phyloP scores from a whole-genome alignment of 140 eudicot species.

The Anethum foeniculum region DNA sequence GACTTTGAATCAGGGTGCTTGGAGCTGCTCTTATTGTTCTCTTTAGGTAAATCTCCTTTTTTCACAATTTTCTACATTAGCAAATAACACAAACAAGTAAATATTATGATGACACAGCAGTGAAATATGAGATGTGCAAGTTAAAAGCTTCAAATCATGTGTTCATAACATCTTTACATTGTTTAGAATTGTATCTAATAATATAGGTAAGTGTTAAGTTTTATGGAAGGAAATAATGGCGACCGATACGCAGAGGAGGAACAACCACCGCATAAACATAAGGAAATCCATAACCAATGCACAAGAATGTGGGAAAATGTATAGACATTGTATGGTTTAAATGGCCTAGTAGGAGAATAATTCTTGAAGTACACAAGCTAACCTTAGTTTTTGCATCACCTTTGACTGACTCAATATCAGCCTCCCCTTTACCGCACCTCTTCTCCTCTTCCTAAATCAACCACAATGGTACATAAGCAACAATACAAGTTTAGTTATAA shows the following conservation, averaged over 20 bases:
- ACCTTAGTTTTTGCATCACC: conserved; percentile 42
- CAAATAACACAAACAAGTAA: not conserved
- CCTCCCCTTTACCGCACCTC: conserved; percentile 35
- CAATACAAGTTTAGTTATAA: not conserved
- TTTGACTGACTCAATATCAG: conserved; percentile 17
- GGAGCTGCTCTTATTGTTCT: conserved; percentile 22
- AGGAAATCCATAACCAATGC: not conserved
- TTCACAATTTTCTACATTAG: conserved; percentile 23
- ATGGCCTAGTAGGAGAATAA: not conserved
- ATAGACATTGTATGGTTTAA: not conserved
- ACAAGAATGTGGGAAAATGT: not conserved
- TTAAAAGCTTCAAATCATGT: not conserved
- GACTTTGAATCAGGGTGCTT: conserved; percentile 92
- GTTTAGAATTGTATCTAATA: not conserved
- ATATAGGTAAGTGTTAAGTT: not conserved
- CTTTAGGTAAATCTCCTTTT: conserved; percentile 27
- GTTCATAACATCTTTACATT: not conserved
- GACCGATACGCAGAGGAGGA: not conserved
- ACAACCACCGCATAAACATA: not conserved
- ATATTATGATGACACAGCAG: not conserved
- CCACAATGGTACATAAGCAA: not conserved
- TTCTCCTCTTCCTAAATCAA: conserved; percentile 43
- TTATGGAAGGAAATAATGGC: not conserved
- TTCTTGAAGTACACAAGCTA: not conserved
- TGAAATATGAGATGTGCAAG: not conserved